Evolutionary conservation across 345 rosid species (phyloP), one percentile per base, ranked within the genome.

Genomic region (Garcia nutans): DNA sequence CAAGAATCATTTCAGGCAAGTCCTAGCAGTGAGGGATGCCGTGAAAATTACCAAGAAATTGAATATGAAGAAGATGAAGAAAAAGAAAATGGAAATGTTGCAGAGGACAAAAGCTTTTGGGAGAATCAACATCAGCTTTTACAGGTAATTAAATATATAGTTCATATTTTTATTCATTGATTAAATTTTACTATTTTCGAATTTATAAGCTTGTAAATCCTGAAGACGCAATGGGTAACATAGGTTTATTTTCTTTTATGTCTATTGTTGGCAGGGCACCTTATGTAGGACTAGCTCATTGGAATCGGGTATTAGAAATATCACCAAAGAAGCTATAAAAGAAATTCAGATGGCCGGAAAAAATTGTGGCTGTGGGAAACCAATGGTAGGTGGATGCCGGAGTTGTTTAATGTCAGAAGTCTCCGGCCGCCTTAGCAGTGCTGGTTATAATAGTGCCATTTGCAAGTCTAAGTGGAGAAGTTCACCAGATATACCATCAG

Each of bases 381-480:
- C 72, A 20, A 70, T 70, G 72, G 68, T 41, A 2, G 55, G 58
- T 33, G 81, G 78, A 41, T 81, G 84, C 73, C 73, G 84, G 78
- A 77, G 65, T 41, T 81, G 84, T 70, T 65, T 81, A 64, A 69
- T 81, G 84, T 23, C 47, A 22, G 84, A 77, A 45, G 57, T 77
- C 42, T 73, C 81, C 68, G 59, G 69, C 50, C 74, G 81, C n/a
- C 75, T 81, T 5, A 47, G 72, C 11, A 77, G 49, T 26, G 78
- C 84, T 11, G 81, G 84, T 1, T 74, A 68, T 20, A 65, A 81
- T 58, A 55, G 84, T 49, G 81, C 78, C 42, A 57, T 74, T 64
- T 81, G 84, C 75, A 70, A 74, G 70, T 44, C 81, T 10, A 81
- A 77, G 16, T 81, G 84, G 84, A 81, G 81, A 70, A 77, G 71